A percentile compares a stretch with the other conserved stretches of the same genome.
Evolutionary conservation across 805 yeast species (phyloP).

Genomic region (Candida maesae): DNA sequence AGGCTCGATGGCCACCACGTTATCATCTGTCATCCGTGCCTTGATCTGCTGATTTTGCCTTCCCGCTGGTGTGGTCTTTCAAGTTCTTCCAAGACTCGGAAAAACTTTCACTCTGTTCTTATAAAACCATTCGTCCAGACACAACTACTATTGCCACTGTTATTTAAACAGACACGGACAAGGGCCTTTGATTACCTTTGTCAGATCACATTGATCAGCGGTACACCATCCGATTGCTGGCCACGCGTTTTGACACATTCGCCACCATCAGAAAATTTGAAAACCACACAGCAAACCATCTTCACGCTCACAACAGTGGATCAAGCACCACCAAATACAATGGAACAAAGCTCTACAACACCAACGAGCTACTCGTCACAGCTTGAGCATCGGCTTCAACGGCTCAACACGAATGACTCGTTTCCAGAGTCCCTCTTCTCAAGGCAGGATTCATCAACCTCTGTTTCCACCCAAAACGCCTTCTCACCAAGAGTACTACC

Average conservation of each 20-base stretch:
- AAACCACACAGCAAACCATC: not conserved
- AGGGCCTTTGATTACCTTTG: too few relatives aligned
- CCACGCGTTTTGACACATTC: conserved; percentile 4
- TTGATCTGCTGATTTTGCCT: not conserved
- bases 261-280: not conserved
- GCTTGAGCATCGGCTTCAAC: conserved; percentile 15
- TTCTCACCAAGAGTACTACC: conserved; percentile 10
- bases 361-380: conserved; percentile 2
- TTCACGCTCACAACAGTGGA: too few relatives aligned
- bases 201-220: not conserved
- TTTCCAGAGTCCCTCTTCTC: conserved; percentile 20
- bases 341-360: not conserved
- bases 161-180: too few relatives aligned
- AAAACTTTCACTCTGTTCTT: not conserved
- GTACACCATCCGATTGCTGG: too few relatives aligned
- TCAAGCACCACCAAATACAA: too few relatives aligned
- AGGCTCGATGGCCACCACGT: conserved; percentile 1
- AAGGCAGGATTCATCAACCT: conserved; percentile 24
- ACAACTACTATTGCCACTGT: too few relatives aligned
- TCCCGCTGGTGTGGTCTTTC: not conserved
- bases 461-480: conserved; percentile 16
- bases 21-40: not conserved
- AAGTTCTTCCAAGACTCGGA: not conserved
- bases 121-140: not conserved
- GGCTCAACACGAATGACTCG: conserved; percentile 25